phyloP scores from a whole-genome alignment of 2,329 filamentous ascomycete genomes.

The Ophiobolus disseminans region DNA sequence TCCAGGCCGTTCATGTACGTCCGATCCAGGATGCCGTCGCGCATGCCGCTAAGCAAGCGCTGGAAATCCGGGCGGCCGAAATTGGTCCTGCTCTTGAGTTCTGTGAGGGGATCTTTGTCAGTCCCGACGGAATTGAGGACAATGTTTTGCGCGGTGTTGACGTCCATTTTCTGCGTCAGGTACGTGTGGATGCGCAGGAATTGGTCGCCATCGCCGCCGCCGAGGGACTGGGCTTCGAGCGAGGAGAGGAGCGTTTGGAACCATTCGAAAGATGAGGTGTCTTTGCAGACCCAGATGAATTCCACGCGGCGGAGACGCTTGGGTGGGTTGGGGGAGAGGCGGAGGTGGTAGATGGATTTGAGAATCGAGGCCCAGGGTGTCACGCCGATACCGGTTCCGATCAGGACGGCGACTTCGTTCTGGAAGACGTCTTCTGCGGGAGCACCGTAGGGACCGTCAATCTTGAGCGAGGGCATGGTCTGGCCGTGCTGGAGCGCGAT shows the following conservation, averaged over 20 bases:
- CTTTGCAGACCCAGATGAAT: slow-evolving; percentile 98
- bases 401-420: slow-evolving; percentile 85
- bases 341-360: slow-evolving; percentile 98
- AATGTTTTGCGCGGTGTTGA: slow-evolving; percentile 94
- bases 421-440: slow-evolving; percentile 97
- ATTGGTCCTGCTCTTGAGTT: slow-evolving; percentile 87
- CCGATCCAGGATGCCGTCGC: slow-evolving; percentile 83
- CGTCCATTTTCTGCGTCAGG: slow-evolving; percentile 90
- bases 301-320: slow-evolving; percentile 90
- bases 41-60: slow-evolving; percentile 81
- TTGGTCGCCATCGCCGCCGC: slow-evolving; percentile 70
- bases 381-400: slow-evolving; percentile 86
- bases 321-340: slow-evolving; percentile 87
- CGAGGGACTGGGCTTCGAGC: slow-evolving; percentile 82
- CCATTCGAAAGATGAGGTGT: slow-evolving; percentile 97
- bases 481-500: slow-evolving; percentile 93
- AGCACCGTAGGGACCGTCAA: slow-evolving; percentile 95
- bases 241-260: slow-evolving; percentile 93
- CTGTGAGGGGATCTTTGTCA: slow-evolving; percentile 87
- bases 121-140: slow-evolving; percentile 93
- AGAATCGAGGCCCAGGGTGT: slow-evolving; percentile 86
- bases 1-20: slow-evolving; percentile 86
- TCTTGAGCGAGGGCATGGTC: slow-evolving; percentile 85
- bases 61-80: slow-evolving; percentile 93
- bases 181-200: slow-evolving; percentile 99